Evolutionary conservation across 176 grass and related monocot species (phyloP).

Genomic region (Dactylis glomerata): DNA sequence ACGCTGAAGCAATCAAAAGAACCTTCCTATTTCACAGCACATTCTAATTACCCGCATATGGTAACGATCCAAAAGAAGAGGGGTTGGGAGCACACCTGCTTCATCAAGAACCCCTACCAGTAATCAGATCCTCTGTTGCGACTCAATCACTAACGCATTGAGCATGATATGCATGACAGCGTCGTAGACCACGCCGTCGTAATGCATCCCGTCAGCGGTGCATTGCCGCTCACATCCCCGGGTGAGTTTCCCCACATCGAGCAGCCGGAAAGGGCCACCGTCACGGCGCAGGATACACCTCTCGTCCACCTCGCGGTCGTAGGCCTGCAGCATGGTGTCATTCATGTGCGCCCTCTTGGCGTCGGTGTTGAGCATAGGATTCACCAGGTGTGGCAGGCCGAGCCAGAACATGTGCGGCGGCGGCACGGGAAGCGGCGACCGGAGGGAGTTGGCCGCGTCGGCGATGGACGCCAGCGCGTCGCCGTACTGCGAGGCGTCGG

Average conservation of each 20-base stretch:
- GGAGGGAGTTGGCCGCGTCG: slow-evolving; percentile 29
- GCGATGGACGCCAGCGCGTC: slow-evolving; percentile 43
- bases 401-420: slow-evolving; percentile 89
- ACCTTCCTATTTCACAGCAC: slow-evolving; percentile 49
- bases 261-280: slow-evolving; percentile 51
- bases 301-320: slow-evolving; percentile 50
- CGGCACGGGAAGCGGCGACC: slow-evolving; percentile 24
- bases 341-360: slow-evolving; percentile 84
- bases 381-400: slow-evolving; percentile 65
- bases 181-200: slow-evolving; percentile 55
- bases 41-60: slow-evolving; percentile 37
- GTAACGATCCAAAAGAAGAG: slow-evolving; percentile 39
- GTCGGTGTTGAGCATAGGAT: slow-evolving; percentile 75
- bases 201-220: slow-evolving; percentile 85
- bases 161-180: slow-evolving; percentile 86
- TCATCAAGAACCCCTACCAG: slow-evolving; percentile 45
- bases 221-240: slow-evolving; percentile 65
- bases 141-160: slow-evolving; percentile 83
- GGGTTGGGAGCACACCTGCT: slow-evolving; percentile 46
- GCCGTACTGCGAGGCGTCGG: slow-evolving; percentile 47
- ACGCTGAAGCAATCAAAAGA: slow-evolving; percentile 40
- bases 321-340: slow-evolving; percentile 48
- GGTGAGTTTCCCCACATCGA: slow-evolving; percentile 63
- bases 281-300: slow-evolving; percentile 43
- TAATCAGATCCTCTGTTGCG: slow-evolving; percentile 67